Conservation (phyloP, 306 rosid genomes). For the Mimosa pudica region DNA sequence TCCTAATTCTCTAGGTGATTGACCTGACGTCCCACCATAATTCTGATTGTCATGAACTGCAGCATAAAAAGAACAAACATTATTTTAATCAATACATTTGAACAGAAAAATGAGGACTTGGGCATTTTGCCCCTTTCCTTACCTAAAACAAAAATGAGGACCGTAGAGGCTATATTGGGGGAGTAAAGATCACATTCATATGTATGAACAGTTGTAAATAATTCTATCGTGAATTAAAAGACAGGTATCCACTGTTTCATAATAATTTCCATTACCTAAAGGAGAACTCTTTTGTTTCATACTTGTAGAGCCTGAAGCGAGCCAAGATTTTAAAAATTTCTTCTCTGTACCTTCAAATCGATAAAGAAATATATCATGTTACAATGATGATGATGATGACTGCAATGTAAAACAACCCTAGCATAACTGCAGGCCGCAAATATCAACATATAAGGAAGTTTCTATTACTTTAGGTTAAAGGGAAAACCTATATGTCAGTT, state of each 20-base stretch:
- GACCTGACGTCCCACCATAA: conserved; percentile 36
- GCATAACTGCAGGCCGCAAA: conserved; percentile 23
- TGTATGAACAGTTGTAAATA: neutral
- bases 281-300: conserved; percentile 42
- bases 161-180: neutral
- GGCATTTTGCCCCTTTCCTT: too few relatives aligned
- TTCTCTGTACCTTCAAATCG: conserved; percentile 52
- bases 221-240: neutral
- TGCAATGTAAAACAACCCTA: conserved; percentile 23
- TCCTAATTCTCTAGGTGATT: conserved; percentile 35
- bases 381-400: neutral
- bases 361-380: conserved; percentile 18
- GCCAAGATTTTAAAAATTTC: conserved; percentile 72
- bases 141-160: neutral
- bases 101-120: neutral
- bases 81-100: conserved; percentile 26
- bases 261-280: conserved; percentile 40
- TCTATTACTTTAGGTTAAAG: conserved; percentile 20
- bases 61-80: conserved; percentile 29
- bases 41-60: conserved; percentile 51
- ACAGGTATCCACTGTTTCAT: conserved; percentile 16
- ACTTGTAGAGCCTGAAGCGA: conserved; percentile 58
- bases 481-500: conserved; percentile 3
- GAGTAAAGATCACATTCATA: neutral
- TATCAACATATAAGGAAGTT: conserved; percentile 27